phyloP scores from a whole-genome alignment of 345 rosid genomes.

The Acer yangbiense region DNA sequence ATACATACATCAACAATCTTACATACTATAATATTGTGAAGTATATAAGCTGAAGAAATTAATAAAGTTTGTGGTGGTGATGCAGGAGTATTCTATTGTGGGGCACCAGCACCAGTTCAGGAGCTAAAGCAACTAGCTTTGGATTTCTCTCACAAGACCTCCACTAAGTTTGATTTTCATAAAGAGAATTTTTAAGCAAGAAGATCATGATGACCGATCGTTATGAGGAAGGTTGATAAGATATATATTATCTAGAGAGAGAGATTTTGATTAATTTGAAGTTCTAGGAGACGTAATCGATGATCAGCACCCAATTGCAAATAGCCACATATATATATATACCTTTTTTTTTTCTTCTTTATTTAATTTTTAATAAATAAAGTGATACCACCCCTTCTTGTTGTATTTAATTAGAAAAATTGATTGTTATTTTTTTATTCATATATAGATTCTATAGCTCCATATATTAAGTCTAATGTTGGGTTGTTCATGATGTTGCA shows the following conservation, averaged over 20 bases:
- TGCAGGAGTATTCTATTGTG: conserved; percentile 96
- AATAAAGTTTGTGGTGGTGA: background rate
- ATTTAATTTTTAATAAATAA: no score
- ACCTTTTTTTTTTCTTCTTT: no score
- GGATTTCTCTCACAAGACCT: conserved; percentile 77
- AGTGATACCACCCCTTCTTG: no score
- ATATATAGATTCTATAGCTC: background rate
- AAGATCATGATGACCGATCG: background rate
- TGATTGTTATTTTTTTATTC: background rate
- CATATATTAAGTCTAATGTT: background rate
- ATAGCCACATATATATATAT: background rate
- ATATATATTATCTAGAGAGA: background rate
- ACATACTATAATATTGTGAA: no score
- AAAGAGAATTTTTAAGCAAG: conserved; percentile 75
- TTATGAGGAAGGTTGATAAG: background rate
- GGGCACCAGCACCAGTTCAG: conserved; percentile 67
- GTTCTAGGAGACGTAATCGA: background rate
- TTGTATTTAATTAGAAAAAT: background rate
- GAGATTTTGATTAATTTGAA: no score
- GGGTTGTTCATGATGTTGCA: background rate
- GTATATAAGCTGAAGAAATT: background rate
- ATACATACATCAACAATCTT: no score
- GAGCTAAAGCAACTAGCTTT: conserved; percentile 66
- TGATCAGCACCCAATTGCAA: background rate
- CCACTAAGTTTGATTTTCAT: conserved; percentile 90